phyloP scores from a whole-genome alignment of 2,329 filamentous ascomycete species.

The Raffaelea arxii region DNA sequence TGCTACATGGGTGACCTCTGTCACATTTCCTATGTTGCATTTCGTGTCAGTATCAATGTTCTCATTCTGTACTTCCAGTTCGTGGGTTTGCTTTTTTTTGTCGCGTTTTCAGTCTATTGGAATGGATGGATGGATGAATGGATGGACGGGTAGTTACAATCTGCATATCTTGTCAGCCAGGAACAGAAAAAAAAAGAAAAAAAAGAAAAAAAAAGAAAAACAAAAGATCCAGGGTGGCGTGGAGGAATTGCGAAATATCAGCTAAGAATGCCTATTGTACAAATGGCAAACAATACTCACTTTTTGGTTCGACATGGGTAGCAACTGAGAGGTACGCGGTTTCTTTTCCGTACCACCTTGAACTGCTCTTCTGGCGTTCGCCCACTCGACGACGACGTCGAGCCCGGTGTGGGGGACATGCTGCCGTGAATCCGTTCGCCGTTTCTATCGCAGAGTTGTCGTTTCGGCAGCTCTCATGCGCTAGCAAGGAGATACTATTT shows the following conservation, averaged over 20 bases:
- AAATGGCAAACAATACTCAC: constrained; percentile 29
- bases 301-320: constrained; percentile 87
- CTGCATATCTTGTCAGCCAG: constrained; percentile 8
- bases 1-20: constrained; percentile 81
- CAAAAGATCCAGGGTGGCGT: too few relatives aligned
- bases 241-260: not conserved
- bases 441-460: not conserved
- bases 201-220: not conserved
- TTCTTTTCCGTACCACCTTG: constrained; percentile 82
- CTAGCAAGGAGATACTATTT: not conserved
- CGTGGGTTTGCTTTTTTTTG: not conserved
- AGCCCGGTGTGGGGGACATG: constrained; percentile 71
- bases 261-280: not conserved
- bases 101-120: not conserved
- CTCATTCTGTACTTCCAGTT: too few relatives aligned
- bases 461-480: not conserved
- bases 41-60: too few relatives aligned
- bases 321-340: constrained; percentile 84
- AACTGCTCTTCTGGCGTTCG: constrained; percentile 82
- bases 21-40: constrained; percentile 96
- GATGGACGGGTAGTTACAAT: constrained; percentile 11
- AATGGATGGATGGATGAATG: too few relatives aligned
- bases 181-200: not conserved
- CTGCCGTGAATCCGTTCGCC: too few relatives aligned
- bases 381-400: constrained; percentile 64